Evolutionary conservation across 129 eudicot genomes (phyloP).

Genomic region (Cynara cardunculus): DNA sequence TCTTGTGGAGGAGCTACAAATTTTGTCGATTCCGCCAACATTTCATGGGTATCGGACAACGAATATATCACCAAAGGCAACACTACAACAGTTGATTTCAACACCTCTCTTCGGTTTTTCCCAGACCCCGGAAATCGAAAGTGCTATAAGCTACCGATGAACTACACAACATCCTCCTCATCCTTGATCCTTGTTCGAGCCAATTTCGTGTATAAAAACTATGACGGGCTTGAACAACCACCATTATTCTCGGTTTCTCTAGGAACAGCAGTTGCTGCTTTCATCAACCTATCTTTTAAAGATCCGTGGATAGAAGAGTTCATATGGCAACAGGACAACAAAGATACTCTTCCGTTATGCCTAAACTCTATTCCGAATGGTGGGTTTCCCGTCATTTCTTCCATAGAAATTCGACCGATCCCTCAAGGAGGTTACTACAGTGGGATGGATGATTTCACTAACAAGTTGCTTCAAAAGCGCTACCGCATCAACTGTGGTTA

Average conservation of each 20-base stretch:
- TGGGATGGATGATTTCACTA: slow-evolving; percentile 38
- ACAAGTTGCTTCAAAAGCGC: slow-evolving; percentile 52
- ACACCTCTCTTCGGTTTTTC: slow-evolving; percentile 60
- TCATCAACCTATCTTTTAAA: slow-evolving; percentile 42
- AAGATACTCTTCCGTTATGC: slow-evolving; percentile 56
- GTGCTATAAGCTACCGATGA: slow-evolving; percentile 67
- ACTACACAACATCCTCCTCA: slow-evolving; percentile 22
- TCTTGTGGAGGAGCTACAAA: slow-evolving; percentile 67
- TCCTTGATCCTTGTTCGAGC: slow-evolving; percentile 61
- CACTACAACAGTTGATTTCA: slow-evolving; percentile 37
- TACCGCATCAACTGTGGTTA: slow-evolving; percentile 80
- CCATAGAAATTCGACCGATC: slow-evolving; percentile 75
- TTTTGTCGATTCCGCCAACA: slow-evolving; percentile 71
- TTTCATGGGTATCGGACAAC: slow-evolving; percentile 71
- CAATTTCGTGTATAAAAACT: slow-evolving; percentile 69
- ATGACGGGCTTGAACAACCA: slow-evolving; percentile 66
- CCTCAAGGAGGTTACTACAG: slow-evolving; percentile 65
- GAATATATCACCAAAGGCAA: slow-evolving; percentile 49
- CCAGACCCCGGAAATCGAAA: slow-evolving; percentile 56
- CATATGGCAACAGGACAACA: slow-evolving; percentile 49
- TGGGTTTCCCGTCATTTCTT: slow-evolving; percentile 80
- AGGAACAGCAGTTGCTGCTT: slow-evolving; percentile 56
- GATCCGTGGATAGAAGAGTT: slow-evolving; percentile 97
- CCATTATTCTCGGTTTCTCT: slow-evolving; percentile 77
- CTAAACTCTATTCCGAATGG: slow-evolving; percentile 58